Base-by-base conservation (phyloP, 106 monocot genomes). In the Dioscorea alata region DNA sequence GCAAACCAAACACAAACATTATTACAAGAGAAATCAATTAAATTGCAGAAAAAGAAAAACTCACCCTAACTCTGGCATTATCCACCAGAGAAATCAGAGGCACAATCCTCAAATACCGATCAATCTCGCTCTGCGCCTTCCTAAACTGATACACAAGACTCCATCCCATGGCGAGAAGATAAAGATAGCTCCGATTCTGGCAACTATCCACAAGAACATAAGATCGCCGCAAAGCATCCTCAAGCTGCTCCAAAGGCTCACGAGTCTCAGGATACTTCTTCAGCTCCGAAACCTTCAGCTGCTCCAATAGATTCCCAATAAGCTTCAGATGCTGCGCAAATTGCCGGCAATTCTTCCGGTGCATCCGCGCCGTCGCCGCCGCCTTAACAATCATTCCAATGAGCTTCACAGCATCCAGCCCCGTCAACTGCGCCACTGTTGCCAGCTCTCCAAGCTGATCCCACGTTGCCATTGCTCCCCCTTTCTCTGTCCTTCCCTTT, bases 101-200 rank as follows among this genome's bases (percentile, higher is more conserved):
- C 14, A 89, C 73, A 35, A 89, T 74, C 50, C 65, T 31, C 20
- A 89, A 68, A 53, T 89, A 89, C 1, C 85, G 81, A 48, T 89
- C 88, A 48, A 89, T 82, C 82, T 89, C 88, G n/a, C 28, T 77
- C 76, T 89, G 88, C 12, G 88, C 88, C 70, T 73, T 82, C 33
- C 71, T 49, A 67, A 89, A 89, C 68, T 89, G 88, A 68, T 89
- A 85, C 35, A 89, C 88, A 23, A 89, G 79, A 65, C 79, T 90
- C 90, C 86, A 84, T 1, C 86, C 90, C 86, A 83, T 86, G 4
- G 83, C 86, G 8, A 84, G 69, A 14, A 83, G 81, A 58, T 86
- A 86, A 2, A 90, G 50, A 59, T 81, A 86, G 70, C 86, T 86
- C 48, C 86, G 70, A 20, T 76, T 78, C 64, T 84, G 81, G 58